These are phyloP conservation scores for Penicillium verrucosum DNA, from an alignment of 2,329 filamentous ascomycete genomes.

Conservation along the genomic window DNA sequence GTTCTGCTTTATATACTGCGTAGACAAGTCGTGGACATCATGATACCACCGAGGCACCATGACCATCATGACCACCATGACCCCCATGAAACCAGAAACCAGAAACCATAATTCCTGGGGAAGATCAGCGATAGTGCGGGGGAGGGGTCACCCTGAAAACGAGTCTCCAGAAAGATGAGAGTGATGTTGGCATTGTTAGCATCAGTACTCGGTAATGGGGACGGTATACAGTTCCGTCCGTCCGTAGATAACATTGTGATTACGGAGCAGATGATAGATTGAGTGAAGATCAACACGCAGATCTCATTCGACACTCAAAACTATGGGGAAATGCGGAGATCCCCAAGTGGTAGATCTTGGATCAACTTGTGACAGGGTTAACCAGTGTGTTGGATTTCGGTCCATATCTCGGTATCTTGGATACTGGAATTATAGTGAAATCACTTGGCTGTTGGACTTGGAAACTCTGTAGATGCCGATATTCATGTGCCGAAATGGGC, in stretches of 20 bases:
- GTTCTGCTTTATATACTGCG: too few species aligned
- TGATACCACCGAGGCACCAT: background rate
- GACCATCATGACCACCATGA: background rate
- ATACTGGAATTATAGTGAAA: background rate
- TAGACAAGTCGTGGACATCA: too few species aligned
- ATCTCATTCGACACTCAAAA: background rate
- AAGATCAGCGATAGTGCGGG: constrained; percentile 1
- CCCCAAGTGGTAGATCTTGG: background rate
- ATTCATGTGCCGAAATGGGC: background rate
- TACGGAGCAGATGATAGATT: background rate
- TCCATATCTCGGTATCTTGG: background rate
- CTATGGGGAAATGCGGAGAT: constrained; percentile 4
- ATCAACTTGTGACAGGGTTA: too few species aligned
- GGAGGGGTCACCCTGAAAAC: background rate
- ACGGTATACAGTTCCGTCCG: background rate
- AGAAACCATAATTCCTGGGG: background rate
- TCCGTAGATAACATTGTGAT: background rate
- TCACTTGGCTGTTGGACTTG: background rate
- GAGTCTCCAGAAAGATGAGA: background rate
- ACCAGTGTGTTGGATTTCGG: too few species aligned
- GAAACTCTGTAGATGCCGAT: background rate
- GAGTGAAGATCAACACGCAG: constrained; percentile 3
- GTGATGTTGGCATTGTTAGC: background rate
- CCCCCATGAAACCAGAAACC: background rate
- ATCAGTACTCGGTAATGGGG: background rate